These are phyloP conservation scores for Paraphoma sp. DNA, from an alignment of 2,329 filamentous ascomycete genomes.

Conservation along the genomic window DNA sequence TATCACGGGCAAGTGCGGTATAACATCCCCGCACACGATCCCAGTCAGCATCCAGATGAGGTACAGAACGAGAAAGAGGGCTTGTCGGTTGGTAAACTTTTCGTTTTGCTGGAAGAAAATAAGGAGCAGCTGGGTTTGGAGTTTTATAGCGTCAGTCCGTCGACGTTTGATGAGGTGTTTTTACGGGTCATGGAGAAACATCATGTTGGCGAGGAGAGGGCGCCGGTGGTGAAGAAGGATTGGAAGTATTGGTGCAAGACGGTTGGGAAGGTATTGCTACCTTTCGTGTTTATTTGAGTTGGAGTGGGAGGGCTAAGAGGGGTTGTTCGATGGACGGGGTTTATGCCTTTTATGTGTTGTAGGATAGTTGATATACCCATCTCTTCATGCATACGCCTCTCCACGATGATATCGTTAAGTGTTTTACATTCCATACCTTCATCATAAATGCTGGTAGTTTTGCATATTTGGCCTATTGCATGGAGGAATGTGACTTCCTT, in stretches of 20 bases:
- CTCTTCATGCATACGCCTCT: too few relatives aligned
- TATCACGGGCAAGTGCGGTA: constrained; percentile 28
- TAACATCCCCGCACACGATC: constrained; percentile 12
- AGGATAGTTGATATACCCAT: too few relatives aligned
- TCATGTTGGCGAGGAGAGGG: constrained; percentile 25
- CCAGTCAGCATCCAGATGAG: constrained; percentile 10
- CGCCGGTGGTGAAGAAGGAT: constrained; percentile 15
- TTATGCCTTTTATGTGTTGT: too few relatives aligned
- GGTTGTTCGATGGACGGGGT: too few relatives aligned
- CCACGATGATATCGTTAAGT: too few relatives aligned
- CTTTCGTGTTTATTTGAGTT: neutral
- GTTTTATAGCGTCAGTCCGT: constrained; percentile 83
- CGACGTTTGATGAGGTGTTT: constrained; percentile 88
- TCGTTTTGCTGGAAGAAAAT: constrained; percentile 73
- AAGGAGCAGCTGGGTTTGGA: constrained; percentile 73
- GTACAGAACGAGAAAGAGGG: constrained; percentile 12
- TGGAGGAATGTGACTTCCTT: too few relatives aligned
- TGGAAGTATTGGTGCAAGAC: constrained; percentile 16
- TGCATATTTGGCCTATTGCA: too few relatives aligned
- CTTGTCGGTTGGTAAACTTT: constrained; percentile 58
- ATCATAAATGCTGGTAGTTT: too few relatives aligned
- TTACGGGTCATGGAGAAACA: constrained; percentile 72
- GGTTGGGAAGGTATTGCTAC: neutral
- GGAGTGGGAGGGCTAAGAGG: too few relatives aligned
- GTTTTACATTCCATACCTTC: too few relatives aligned